phyloP scores from a whole-genome alignment of 768 basidiomycete genomes.

The Hericium alpestre region DNA sequence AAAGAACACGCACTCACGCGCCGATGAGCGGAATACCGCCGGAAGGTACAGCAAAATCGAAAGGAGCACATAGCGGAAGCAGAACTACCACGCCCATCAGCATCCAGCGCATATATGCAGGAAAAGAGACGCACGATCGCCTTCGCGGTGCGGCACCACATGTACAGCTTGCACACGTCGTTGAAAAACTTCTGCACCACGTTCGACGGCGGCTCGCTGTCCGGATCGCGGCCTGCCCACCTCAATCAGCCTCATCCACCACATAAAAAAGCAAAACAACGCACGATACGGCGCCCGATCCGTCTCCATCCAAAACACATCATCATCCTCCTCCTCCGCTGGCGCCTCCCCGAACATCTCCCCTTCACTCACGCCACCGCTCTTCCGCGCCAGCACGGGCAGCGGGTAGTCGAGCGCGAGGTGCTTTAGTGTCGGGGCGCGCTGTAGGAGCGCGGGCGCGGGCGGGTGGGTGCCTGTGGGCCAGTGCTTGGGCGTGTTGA shows the following conservation, averaged over 20 bases:
- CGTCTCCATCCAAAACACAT: constrained; percentile 14
- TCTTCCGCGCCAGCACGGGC: constrained; percentile 27
- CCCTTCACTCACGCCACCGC: constrained; percentile 16
- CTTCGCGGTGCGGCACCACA: constrained; percentile 32
- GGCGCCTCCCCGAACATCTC: constrained; percentile 17
- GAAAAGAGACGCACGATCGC: constrained; percentile 22
- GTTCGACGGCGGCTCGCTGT: constrained; percentile 37
- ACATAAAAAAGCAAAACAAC: not conserved
- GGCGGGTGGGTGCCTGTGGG: constrained; percentile 51
- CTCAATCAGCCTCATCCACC: not conserved
- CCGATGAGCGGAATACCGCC: constrained; percentile 28
- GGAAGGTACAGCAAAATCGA: constrained; percentile 45
- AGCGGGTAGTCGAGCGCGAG: constrained; percentile 65
- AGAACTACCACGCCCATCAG: constrained; percentile 25
- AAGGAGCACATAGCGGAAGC: constrained; percentile 38
- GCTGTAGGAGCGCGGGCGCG: constrained; percentile 29
- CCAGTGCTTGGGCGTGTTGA: constrained; percentile 50
- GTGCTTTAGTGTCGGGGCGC: constrained; percentile 49
- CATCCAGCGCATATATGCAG: not conserved
- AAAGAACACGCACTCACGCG: constrained; percentile 25
- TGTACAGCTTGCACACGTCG: constrained; percentile 23
- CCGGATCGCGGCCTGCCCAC: constrained; percentile 30
- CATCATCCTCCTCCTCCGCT: constrained; percentile 19
- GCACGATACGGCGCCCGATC: constrained; percentile 8
- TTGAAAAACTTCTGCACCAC: constrained; percentile 29